phyloP scores from a whole-genome alignment of 1,284 basidiomycete species.

The Moesziomyces aphidis region DNA sequence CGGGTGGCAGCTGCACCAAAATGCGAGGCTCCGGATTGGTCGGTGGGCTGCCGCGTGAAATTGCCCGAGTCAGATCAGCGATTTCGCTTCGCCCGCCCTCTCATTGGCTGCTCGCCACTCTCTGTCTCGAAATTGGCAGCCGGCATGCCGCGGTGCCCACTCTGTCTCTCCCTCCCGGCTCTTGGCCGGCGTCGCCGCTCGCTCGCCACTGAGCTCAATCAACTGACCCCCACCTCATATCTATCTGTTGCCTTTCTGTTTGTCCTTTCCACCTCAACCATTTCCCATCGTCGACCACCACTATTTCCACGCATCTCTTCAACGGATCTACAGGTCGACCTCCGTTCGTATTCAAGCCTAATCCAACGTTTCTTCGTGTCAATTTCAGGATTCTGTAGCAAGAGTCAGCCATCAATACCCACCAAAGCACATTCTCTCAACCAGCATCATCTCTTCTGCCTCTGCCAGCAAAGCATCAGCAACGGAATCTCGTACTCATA shows the following conservation, averaged over 20 bases:
- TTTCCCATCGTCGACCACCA: neutral
- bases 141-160: neutral
- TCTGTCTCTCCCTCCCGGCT: constrained; percentile 1
- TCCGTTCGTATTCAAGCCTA: constrained; percentile 29
- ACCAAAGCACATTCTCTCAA: constrained; percentile 6
- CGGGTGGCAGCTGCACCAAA: neutral
- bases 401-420: constrained; percentile 40
- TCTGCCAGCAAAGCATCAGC: constrained; percentile 73
- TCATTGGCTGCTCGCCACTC: constrained; percentile 18
- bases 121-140: neutral
- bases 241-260: neutral
- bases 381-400: constrained; percentile 29
- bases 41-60: constrained; percentile 4
- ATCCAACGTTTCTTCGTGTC: constrained; percentile 21
- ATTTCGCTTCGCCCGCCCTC: constrained; percentile 6
- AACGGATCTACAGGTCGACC: constrained; percentile 32
- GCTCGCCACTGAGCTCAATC: neutral
- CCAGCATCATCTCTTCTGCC: constrained; percentile 1
- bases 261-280: neutral
- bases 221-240: constrained; percentile 22
- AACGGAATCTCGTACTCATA: constrained; percentile 71
- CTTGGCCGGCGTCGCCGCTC: neutral
- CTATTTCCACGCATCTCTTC: neutral
- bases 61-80: constrained; percentile 25
- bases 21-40: constrained; percentile 13